phyloP scores from a whole-genome alignment of 2,329 filamentous ascomycete genomes.

The Cordyceps cateniannulata region DNA sequence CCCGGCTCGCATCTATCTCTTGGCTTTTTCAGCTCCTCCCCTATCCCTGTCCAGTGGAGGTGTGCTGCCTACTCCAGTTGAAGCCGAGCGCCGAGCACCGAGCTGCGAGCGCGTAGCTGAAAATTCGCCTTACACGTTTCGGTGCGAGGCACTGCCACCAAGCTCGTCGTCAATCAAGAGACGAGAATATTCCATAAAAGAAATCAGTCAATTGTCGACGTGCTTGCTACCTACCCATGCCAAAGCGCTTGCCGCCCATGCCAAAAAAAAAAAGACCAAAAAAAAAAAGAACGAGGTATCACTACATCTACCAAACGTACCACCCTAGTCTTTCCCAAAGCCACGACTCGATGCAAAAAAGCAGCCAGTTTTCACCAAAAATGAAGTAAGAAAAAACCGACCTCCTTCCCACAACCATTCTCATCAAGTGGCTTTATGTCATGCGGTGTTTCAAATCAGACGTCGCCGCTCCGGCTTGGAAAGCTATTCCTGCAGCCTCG shows the following conservation, averaged over 20 bases:
- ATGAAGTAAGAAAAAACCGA: not conserved
- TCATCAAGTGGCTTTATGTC: no score
- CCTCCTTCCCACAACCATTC: no score
- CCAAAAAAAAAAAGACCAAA: not conserved
- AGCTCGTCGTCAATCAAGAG: no score
- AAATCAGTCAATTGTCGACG: not conserved
- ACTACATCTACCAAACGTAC: not conserved
- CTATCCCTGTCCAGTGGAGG: no score
- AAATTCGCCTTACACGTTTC: no score
- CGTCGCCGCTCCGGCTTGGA: conserved; percentile 11
- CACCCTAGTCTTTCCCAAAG: not conserved
- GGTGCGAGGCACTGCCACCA: no score
- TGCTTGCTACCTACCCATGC: not conserved
- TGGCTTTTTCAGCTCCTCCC: no score
- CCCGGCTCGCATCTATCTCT: no score
- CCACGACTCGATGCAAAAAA: no score
- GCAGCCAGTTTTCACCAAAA: not conserved
- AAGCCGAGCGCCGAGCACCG: conserved; percentile 5
- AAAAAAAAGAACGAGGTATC: not conserved
- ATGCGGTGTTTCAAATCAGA: not conserved
- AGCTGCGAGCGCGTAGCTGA: not conserved
- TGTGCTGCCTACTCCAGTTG: no score
- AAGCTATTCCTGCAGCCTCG: conserved; percentile 21
- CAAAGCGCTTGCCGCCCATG: not conserved
- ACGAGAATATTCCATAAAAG: not conserved